Conservation (phyloP, 768 basidiomycete genomes). For the Porphyrellus cyaneotinctus region DNA sequence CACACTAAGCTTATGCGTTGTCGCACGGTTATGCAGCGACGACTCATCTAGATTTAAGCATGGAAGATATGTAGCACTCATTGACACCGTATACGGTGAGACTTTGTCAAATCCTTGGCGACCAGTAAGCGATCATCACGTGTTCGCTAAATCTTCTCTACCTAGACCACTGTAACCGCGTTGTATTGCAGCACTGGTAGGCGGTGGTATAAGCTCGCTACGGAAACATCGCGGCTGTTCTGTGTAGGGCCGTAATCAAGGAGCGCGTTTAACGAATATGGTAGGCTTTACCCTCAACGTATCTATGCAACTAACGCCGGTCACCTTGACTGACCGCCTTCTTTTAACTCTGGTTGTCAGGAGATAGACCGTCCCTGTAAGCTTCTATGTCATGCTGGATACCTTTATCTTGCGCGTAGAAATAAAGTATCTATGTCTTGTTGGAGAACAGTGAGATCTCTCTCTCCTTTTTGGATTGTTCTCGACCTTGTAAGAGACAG, state of each 20-base stretch:
- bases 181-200: background rate
- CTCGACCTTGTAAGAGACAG: too few species aligned
- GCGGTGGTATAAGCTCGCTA: background rate
- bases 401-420: background rate
- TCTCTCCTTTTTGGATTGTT: too few species aligned
- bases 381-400: background rate
- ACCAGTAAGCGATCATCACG: background rate
- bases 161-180: background rate
- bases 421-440: background rate
- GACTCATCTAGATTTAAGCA: too few species aligned
- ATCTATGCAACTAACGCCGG: background rate
- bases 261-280: background rate
- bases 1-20: too few species aligned
- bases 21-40: too few species aligned
- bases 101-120: background rate
- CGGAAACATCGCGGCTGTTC: too few species aligned
- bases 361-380: background rate
- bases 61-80: too few species aligned
- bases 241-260: background rate
- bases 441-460: background rate
- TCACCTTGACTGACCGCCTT: background rate
- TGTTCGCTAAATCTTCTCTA: background rate
- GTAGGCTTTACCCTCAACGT: background rate
- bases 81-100: background rate
- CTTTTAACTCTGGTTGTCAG: background rate